Conservation (phyloP, 306 rosid genomes). For the Castanea mollissima region DNA sequence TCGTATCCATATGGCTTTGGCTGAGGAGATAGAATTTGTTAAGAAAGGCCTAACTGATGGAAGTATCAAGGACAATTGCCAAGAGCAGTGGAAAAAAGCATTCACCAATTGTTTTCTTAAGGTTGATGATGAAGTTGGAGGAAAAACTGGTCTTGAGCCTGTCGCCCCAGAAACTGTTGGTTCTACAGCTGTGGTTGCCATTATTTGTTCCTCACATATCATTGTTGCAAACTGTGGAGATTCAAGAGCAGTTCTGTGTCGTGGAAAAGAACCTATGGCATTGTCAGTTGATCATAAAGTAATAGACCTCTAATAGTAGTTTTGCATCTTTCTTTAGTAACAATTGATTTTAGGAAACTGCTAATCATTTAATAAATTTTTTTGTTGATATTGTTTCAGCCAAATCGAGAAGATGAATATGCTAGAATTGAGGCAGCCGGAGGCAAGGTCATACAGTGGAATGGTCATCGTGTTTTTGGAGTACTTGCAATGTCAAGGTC, state of each 20-base stretch:
- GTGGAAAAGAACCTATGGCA: constrained; percentile 83
- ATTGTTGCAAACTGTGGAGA: constrained; percentile 87
- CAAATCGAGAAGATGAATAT: constrained; percentile 83
- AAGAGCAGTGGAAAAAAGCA: constrained; percentile 69
- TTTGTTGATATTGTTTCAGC: constrained; percentile 44
- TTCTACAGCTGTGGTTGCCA: constrained; percentile 81
- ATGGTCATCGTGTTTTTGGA: constrained; percentile 86
- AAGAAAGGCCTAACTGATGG: constrained; percentile 46
- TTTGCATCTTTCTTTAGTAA: constrained; percentile 1
- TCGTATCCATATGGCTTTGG: constrained; percentile 72
- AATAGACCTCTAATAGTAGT: constrained; percentile 20
- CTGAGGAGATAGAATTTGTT: constrained; percentile 67
- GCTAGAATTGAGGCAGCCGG: constrained; percentile 91
- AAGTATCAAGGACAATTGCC: constrained; percentile 47
- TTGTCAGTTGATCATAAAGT: constrained; percentile 90
- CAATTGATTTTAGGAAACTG: constrained; percentile 23
- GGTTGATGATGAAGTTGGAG: constrained; percentile 87
- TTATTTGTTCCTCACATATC: constrained; percentile 81
- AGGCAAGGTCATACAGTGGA: constrained; percentile 94
- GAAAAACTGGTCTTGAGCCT: constrained; percentile 53
- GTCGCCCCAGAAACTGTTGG: constrained; percentile 93
- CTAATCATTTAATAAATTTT: constrained; percentile 12
- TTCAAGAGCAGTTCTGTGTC: constrained; percentile 90
- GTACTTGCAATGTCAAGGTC: constrained; percentile 96
- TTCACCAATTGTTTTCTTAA: constrained; percentile 71